phyloP scores from a whole-genome alignment of 1,284 basidiomycete species.

The Ustilago crameri region DNA sequence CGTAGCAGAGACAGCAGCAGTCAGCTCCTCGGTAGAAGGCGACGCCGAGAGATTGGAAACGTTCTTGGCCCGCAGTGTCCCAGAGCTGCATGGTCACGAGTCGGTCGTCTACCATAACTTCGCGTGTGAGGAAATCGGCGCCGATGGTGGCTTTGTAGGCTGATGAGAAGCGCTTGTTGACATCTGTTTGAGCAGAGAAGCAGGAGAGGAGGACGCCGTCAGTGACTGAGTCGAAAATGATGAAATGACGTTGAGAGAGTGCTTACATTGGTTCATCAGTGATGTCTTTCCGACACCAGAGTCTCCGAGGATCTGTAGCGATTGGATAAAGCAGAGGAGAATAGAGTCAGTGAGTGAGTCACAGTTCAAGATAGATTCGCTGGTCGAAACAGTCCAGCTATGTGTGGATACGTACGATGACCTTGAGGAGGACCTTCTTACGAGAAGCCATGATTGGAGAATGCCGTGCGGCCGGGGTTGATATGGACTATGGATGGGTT shows the following conservation, averaged over 20 bases:
- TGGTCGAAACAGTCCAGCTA: no score
- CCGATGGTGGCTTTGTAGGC: slow-evolving; percentile 83
- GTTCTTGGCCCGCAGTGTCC: slow-evolving; percentile 99
- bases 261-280: slow-evolving; percentile 92
- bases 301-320: slow-evolving; percentile 59
- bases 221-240: not conserved
- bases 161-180: slow-evolving; percentile 99
- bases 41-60: slow-evolving; percentile 97
- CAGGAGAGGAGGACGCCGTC: not conserved
- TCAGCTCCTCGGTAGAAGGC: slow-evolving; percentile 99
- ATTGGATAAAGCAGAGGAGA: not conserved
- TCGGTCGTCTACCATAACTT: slow-evolving; percentile 97
- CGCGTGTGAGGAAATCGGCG: slow-evolving; percentile 82
- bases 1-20: slow-evolving; percentile 94
- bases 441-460: slow-evolving; percentile 71
- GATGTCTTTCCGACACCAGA: slow-evolving; percentile 95
- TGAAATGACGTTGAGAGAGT: not conserved
- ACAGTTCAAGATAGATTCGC: not conserved
- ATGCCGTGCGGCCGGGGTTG: slow-evolving; percentile 2
- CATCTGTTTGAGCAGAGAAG: slow-evolving; percentile 71
- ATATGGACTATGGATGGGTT: not conserved
- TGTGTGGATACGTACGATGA: slow-evolving; percentile 55
- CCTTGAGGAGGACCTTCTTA: slow-evolving; percentile 87
- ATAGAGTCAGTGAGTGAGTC: slow-evolving; percentile 1
- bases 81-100: slow-evolving; percentile 97